phyloP scores from a whole-genome alignment of 495 filamentous ascomycete species.

The Tuber melanosporum region DNA sequence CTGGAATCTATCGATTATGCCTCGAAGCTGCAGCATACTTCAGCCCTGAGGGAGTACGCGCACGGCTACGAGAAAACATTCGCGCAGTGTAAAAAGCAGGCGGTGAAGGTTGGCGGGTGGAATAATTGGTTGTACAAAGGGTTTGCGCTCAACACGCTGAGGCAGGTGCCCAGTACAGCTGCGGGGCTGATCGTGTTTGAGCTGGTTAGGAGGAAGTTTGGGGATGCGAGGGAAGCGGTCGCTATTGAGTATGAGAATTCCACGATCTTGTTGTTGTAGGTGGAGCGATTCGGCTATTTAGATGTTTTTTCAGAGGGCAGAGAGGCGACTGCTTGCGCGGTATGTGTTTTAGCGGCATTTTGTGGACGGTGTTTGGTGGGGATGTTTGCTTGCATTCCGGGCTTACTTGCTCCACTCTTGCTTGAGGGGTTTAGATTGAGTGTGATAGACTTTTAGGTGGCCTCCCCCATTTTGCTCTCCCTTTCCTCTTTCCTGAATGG shows the following conservation, averaged over 20 bases:
- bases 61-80: conserved; percentile 71
- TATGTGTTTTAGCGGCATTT: neutral
- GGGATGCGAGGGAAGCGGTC: conserved; percentile 54
- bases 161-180: conserved; percentile 81
- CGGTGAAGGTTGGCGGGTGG: conserved; percentile 58
- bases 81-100: conserved; percentile 59
- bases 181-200: conserved; percentile 88
- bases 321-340: neutral
- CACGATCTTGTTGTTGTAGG: conserved; percentile 28
- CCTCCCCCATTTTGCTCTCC: neutral
- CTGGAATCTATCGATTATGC: conserved; percentile 67
- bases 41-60: conserved; percentile 55
- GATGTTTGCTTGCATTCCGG: neutral
- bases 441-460: neutral
- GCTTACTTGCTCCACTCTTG: neutral
- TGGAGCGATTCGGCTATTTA: neutral
- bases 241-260: conserved; percentile 30
- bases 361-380: neutral
- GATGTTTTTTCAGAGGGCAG: neutral
- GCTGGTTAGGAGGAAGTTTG: conserved; percentile 71
- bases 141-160: conserved; percentile 66
- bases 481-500: neutral
- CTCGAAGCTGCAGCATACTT: conserved; percentile 46
- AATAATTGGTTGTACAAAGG: conserved; percentile 67
- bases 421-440: neutral